phyloP scores from a whole-genome alignment of 805 yeast genomes.

The Yarrowia yakushimensis region DNA sequence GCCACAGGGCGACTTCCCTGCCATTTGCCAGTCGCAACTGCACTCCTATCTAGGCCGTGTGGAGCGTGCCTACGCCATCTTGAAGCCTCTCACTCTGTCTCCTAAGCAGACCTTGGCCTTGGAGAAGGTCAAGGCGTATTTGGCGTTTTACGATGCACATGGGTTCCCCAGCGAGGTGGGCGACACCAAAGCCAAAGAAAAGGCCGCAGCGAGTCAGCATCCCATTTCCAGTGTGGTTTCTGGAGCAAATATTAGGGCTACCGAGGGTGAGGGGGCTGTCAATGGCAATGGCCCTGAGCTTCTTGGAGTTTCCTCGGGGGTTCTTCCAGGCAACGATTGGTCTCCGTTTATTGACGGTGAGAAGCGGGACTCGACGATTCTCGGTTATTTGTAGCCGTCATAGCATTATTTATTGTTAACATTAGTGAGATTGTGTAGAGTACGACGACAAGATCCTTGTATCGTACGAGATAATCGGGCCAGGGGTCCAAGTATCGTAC shows the following conservation, averaged over 20 bases:
- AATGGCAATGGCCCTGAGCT: neutral
- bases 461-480: no score
- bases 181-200: neutral
- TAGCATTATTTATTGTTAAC: neutral
- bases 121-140: slow-evolving; percentile 6
- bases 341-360: neutral
- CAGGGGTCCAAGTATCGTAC: no score
- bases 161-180: slow-evolving; percentile 19
- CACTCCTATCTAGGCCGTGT: slow-evolving; percentile 7
- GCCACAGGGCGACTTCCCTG: neutral
- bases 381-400: slow-evolving; percentile 4
- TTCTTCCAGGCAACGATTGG: neutral
- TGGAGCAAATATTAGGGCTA: neutral
- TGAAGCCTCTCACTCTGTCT: slow-evolving; percentile 5
- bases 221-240: slow-evolving; percentile 6
- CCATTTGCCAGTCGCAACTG: neutral
- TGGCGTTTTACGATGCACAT: slow-evolving; percentile 15
- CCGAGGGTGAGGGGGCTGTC: neutral
- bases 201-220: neutral
- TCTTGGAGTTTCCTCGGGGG: neutral
- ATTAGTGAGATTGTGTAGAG: no score
- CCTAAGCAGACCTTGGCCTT: slow-evolving; percentile 10
- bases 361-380: slow-evolving; percentile 12
- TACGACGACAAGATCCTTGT: no score
- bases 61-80: neutral